Conservation (phyloP, 805 yeast genomes). For the Cyberlindnera veronae region DNA sequence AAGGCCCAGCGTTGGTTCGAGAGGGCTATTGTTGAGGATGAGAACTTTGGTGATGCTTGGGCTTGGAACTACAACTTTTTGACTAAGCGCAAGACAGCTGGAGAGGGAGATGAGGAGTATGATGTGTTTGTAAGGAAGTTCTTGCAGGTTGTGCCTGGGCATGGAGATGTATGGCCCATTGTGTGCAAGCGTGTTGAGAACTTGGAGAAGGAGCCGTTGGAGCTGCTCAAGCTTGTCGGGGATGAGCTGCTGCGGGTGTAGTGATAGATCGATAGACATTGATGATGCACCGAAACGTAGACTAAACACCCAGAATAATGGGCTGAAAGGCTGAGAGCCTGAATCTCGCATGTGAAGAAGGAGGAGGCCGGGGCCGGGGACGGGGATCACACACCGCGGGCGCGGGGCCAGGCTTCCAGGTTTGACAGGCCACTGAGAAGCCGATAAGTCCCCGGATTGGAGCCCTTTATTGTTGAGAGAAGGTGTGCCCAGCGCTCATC, state of each 20-base stretch:
- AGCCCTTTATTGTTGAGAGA: too few relatives aligned
- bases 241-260: constrained; percentile 1
- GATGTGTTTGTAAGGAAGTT: constrained; percentile 35
- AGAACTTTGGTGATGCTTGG: constrained; percentile 74
- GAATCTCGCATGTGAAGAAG: too few relatives aligned
- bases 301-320: too few relatives aligned
- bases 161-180: constrained; percentile 59
- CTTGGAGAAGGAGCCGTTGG: constrained; percentile 37
- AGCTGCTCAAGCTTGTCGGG: constrained; percentile 34
- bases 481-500: too few relatives aligned
- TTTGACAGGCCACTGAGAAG: too few relatives aligned
- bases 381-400: too few relatives aligned
- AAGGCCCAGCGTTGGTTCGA: constrained; percentile 75
- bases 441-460: too few relatives aligned
- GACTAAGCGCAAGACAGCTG: constrained; percentile 28
- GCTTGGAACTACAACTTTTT: constrained; percentile 54
- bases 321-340: too few relatives aligned
- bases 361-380: too few relatives aligned
- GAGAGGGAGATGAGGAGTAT: constrained; percentile 32
- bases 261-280: neutral
- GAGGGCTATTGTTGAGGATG: constrained; percentile 54
- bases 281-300: too few relatives aligned
- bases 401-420: too few relatives aligned
- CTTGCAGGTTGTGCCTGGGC: constrained; percentile 48
- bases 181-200: constrained; percentile 47